These are phyloP conservation scores for Prunus kanzakura DNA, from an alignment of 306 rosid species.

Conservation along the genomic window DNA sequence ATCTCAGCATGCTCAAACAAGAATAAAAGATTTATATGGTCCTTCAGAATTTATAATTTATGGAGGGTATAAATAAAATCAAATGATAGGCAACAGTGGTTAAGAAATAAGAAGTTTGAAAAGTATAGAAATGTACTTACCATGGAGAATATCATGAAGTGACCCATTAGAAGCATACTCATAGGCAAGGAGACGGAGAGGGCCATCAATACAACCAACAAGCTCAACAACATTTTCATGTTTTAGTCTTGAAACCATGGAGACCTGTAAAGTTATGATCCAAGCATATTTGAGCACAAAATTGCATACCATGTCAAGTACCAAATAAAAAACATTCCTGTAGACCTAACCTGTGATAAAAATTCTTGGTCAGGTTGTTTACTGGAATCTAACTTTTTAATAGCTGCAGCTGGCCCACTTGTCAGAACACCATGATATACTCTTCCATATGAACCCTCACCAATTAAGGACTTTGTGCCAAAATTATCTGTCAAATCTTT, in stretches of 20 bases:
- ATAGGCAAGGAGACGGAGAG: constrained; percentile 65
- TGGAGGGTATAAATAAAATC: background rate
- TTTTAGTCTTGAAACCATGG: constrained; percentile 76
- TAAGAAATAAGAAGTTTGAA: background rate
- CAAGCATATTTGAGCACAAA: background rate
- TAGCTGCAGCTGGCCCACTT: constrained; percentile 54
- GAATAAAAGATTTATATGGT: background rate
- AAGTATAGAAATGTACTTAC: constrained; percentile 26
- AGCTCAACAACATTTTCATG: constrained; percentile 70
- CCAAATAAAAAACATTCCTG: background rate
- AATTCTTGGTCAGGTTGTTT: constrained; percentile 72
- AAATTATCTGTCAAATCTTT: constrained; percentile 65
- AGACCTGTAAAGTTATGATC: constrained; percentile 39
- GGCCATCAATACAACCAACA: constrained; percentile 60
- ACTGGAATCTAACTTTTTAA: constrained; percentile 74
- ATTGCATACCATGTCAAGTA: background rate
- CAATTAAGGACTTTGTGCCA: constrained; percentile 57
- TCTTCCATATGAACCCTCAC: constrained; percentile 84
- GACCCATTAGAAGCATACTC: constrained; percentile 79
- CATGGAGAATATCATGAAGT: constrained; percentile 74
- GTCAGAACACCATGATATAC: constrained; percentile 53
- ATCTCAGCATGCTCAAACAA: background rate
- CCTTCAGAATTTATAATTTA: background rate
- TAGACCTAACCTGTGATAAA: constrained; percentile 58
- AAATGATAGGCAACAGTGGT: background rate